Conservation (phyloP, 2,329 filamentous ascomycete genomes). For the Cordyceps militaris region DNA sequence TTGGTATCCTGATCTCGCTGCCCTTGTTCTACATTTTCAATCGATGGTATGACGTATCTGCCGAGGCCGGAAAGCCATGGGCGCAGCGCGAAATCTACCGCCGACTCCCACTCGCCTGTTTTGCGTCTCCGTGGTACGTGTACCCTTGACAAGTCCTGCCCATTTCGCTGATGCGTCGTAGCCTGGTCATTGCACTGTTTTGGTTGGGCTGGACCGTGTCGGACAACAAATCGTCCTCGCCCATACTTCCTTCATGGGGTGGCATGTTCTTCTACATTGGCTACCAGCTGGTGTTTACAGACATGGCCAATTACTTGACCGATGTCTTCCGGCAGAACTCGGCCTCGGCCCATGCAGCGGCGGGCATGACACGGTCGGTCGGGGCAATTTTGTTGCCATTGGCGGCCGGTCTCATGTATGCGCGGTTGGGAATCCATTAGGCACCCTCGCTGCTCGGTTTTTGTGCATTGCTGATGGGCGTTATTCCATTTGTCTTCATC, state of each 20-base stretch:
- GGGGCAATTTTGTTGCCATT: slow-evolving; percentile 28
- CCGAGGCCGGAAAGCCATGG: slow-evolving; percentile 23
- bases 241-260: slow-evolving; percentile 32
- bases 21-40: slow-evolving; percentile 22
- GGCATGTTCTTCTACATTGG: slow-evolving; percentile 37
- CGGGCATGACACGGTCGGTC: slow-evolving; percentile 27
- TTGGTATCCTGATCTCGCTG: slow-evolving; percentile 20
- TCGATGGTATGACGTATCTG: slow-evolving; percentile 22
- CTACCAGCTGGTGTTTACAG: slow-evolving; percentile 28
- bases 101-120: slow-evolving; percentile 40
- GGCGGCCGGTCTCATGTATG: slow-evolving; percentile 27
- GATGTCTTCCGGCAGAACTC: slow-evolving; percentile 28
- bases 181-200: slow-evolving; percentile 50
- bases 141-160: slow-evolving; percentile 29
- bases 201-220: slow-evolving; percentile 55
- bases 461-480: slow-evolving; percentile 16
- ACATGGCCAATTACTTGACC: slow-evolving; percentile 29
- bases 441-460: slow-evolving; percentile 29
- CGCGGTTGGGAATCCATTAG: slow-evolving; percentile 27
- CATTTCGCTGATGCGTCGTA: slow-evolving; percentile 24
- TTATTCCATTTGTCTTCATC: slow-evolving; percentile 10
- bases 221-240: slow-evolving; percentile 20
- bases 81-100: slow-evolving; percentile 27
- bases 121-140: slow-evolving; percentile 54
- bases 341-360: slow-evolving; percentile 29